Base-by-base conservation (phyloP, 2,329 filamentous ascomycete genomes). In the Capronia coronata region DNA sequence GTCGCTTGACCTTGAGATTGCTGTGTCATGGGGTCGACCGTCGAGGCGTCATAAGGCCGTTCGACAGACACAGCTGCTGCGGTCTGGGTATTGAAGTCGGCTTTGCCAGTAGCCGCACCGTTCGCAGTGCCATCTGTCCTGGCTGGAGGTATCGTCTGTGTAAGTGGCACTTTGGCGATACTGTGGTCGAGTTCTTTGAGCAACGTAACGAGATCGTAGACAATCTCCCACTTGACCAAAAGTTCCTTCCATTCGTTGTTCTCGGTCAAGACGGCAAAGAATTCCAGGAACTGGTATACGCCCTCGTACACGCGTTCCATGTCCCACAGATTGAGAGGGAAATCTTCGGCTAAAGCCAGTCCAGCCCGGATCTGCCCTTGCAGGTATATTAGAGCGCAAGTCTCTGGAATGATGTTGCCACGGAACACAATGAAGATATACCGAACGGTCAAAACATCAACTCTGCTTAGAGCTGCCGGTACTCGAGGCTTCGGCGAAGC, bases 291-390 rank as follows among this genome's bases (percentile, higher is more conserved):
- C 66, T 96, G 90, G 44, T 90, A 88, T 1, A 97, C 80, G 0
- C 91, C 91, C 63, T 97, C 91, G 65, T 94, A 95, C 51, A 94
- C 91, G 11, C 91, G 82, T 65, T 97, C 91, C 85, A 97, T 94
- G 62, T 97, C 91, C 91, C 91, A 97, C 40, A 89, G 78, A 61
- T 97, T 94, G 1, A 96, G 82, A 0, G 91, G 91, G 61, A 96
- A 97, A 62, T 96, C 90, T 54, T 87, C 82, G 0, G 87, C 82
- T 52, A 91, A 79, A 13, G 84, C 81, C 49, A 82, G 76, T 25
- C 84, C 82, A 34, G 84, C 82, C 35, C 87, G 83, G 27, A 96
- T 94, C 63, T 95, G 86, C 13, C 87, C 87, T 70, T 97, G 91
- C 2, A 95, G 77, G 62, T 93, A 88, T 71, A 97, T 95, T 30